phyloP scores from a whole-genome alignment of 495 filamentous ascomycete genomes.

The Podospora pseudopauciseta region DNA sequence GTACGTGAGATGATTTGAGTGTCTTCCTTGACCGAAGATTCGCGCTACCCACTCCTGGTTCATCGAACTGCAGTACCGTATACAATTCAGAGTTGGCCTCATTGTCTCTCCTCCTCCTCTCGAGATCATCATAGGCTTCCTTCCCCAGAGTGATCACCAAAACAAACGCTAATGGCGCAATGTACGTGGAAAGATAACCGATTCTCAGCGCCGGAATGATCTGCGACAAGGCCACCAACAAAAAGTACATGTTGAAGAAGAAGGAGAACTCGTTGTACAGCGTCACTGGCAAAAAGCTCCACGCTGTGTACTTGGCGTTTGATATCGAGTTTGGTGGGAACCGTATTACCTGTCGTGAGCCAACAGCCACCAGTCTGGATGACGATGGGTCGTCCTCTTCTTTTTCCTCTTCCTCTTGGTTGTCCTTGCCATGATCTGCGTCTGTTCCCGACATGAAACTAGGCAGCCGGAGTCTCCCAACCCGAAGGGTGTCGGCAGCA shows the following conservation, averaged over 20 bases:
- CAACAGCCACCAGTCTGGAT: conserved; percentile 50
- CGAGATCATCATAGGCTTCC: conserved; percentile 93
- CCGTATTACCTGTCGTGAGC: conserved; percentile 46
- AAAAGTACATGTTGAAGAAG: conserved; percentile 99
- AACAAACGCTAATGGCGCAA: conserved; percentile 89
- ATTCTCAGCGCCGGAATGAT: conserved; percentile 84
- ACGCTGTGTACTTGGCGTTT: conserved; percentile 97
- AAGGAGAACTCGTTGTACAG: conserved; percentile 99
- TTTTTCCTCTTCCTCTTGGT: conserved; percentile 36
- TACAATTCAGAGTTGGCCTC: conserved; percentile 95
- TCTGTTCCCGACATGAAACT: conserved; percentile 47
- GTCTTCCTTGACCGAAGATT: conserved; percentile 32
- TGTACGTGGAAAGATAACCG: conserved; percentile 91
- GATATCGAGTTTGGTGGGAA: conserved; percentile 87
- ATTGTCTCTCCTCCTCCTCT: conserved; percentile 74
- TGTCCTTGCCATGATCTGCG: conserved; percentile 29
- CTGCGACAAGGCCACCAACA: conserved; percentile 91
- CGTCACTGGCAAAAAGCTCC: conserved; percentile 89
- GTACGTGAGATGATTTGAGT: conserved; percentile 35
- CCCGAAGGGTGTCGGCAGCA: conserved; percentile 35
- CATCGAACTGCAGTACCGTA: conserved; percentile 67
- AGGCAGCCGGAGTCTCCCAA: conserved; percentile 44
- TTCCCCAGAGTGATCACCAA: conserved; percentile 89
- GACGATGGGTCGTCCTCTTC: conserved; percentile 54
- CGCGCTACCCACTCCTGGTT: conserved; percentile 33